Evolutionary conservation across 2,329 filamentous ascomycete genomes (phyloP), one percentile per base, ranked within the genome.

Genomic region (Fusarium sp.): DNA sequence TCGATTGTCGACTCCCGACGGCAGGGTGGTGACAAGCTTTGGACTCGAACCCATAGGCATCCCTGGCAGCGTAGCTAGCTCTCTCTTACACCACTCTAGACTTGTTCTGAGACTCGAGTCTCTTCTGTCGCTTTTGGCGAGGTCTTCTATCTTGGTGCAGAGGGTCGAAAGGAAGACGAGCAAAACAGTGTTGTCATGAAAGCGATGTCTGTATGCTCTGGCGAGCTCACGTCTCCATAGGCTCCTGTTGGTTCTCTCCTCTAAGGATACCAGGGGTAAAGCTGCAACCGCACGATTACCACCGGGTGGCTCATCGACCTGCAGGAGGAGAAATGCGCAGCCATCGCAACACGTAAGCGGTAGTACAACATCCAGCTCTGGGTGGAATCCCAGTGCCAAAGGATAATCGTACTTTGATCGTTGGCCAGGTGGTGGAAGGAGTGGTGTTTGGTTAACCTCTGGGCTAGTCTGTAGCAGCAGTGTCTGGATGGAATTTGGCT

Each of bases 291-390:
- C 2, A 5, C 3, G 13, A 15, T 1, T 4, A 4, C 15, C 1
- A 3, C 3, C 21, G 25, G 0, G 1, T 4, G 13, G 13, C 4
- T 31, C 33, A 3, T 31, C 14, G 9, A 15, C 14, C 17, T 6
- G 6, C 0, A 23, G 9, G 2, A 32, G 25, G 17, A 48, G 35
- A 19, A 48, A 39, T 4, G 45, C 45, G 17, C 45, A 48, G 6
- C 35, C 45, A 5, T 48, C 45, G 35, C 45, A 48, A 13, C 45
- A 48, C 23, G 35, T 39, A 2, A 48, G 29, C 5, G 45, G 45
- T 11, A 13, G 25, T 13, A 48, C 3, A 10, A 39, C 3, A 23
- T 48, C 21, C 0, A 15, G 4, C 45, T 39, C 45, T 32, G 25
- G 45, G 1, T 4, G 31, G 3, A 9, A 10, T 4, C 45, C 45